These are phyloP conservation scores for Ganoderma multipileum DNA, from an alignment of 1,284 basidiomycete species.

Conservation along the genomic window DNA sequence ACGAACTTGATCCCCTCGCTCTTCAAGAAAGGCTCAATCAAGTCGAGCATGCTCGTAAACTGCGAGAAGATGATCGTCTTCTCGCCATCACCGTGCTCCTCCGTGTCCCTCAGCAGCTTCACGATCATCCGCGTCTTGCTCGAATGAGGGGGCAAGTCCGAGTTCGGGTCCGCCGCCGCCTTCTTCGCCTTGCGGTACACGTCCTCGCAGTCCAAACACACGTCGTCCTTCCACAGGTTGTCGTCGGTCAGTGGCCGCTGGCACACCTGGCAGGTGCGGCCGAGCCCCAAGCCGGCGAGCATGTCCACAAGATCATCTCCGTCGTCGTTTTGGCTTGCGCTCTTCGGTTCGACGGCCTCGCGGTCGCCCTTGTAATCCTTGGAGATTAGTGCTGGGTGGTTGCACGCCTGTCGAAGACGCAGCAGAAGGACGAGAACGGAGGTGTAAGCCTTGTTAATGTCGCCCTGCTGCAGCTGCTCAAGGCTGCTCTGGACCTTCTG, in stretches of 20 bases:
- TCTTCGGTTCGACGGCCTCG: conserved; percentile 75
- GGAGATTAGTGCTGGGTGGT: conserved; percentile 85
- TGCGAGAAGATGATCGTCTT: conserved; percentile 94
- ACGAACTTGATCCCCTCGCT: conserved; percentile 74
- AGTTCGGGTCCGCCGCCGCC: conserved; percentile 33
- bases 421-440: conserved; percentile 87
- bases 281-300: conserved; percentile 75
- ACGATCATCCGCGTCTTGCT: conserved; percentile 92
- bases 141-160: conserved; percentile 65
- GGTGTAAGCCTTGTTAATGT: conserved; percentile 76
- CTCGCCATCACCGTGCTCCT: conserved; percentile 68
- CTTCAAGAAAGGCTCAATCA: conserved; percentile 85
- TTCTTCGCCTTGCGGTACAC: conserved; percentile 51
- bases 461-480: conserved; percentile 69
- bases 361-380: conserved; percentile 76
- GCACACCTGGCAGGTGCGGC: conserved; percentile 79
- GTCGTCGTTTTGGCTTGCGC: conserved; percentile 58
- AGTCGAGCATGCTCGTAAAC: conserved; percentile 90
- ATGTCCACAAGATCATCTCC: conserved; percentile 81
- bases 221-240: conserved; percentile 47
- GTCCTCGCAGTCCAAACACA: conserved; percentile 68
- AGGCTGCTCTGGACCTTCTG: conserved; percentile 76
- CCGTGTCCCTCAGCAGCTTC: conserved; percentile 73
- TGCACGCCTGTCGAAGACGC: conserved; percentile 92
- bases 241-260: conserved; percentile 52